Base-by-base conservation (phyloP, 805 yeast genomes). In the Ogataea pini region DNA sequence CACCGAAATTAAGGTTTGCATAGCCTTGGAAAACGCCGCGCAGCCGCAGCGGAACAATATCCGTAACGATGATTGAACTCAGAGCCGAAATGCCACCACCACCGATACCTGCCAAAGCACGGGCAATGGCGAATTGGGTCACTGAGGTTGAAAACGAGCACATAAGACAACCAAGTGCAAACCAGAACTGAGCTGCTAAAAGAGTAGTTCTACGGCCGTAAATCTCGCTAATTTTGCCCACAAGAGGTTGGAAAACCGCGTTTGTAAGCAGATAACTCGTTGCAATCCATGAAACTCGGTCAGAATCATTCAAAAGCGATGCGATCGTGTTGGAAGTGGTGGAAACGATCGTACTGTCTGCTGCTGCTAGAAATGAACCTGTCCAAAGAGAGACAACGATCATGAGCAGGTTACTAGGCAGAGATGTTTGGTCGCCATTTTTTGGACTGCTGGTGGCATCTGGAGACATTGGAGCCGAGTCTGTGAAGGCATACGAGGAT, bases 241-340 rank as follows among this genome's bases (percentile, higher is more conserved):
- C 83, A 20, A 86, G 62, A 0, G 89, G 91, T 65, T 85, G 91
- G 63, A 85, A 83, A 1, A 87, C 86, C 3, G 88, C 78, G 51
- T 80, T 81, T 1, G 91, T 83, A 24, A 87, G 67, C 27, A 87
- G 69, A 46, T 84, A 82, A 1, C 87, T 78, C 0, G 90, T 80
- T 3, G 90, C 89, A 2, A 86, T 84, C 91, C 92, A 86, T 2
- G 82, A 67, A 5, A 79, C 68, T 50, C 73, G 59, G 14, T 74
- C 71, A 34, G 82, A 70, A 39, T 77, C 79, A 39, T 79, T 65
- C 60, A 83, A 72, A 19, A 80, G 81, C 5, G 82, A 73, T 17
- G 86, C 86, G 37, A 83, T 83, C 24, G 75, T 72, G 34, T 78
- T 74, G 61, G 83, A 67, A 12, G 82, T 72, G 3, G 85, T 78